Conservation (phyloP, 2,329 filamentous ascomycete genomes). For the Colletotrichum euphorbiae region DNA sequence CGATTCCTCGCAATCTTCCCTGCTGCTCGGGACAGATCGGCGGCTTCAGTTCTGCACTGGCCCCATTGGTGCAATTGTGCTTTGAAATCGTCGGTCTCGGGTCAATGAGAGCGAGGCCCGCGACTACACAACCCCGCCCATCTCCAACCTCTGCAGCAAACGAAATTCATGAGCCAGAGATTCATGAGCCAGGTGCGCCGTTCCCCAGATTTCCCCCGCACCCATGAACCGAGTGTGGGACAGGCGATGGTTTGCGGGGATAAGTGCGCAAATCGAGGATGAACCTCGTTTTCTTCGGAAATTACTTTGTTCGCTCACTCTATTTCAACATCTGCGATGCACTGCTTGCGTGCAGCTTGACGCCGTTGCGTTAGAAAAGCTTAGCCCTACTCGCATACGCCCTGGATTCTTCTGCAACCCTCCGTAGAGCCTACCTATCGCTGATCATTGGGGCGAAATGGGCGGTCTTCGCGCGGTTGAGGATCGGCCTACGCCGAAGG, state of each 20-base stretch:
- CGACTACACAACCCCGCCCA: constrained; percentile 1
- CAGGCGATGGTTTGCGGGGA: constrained; percentile 27
- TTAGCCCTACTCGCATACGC: neutral
- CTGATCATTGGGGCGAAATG: constrained; percentile 41
- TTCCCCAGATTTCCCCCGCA: constrained; percentile 39
- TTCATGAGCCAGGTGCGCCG: neutral
- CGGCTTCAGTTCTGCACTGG: neutral
- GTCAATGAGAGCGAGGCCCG: constrained; percentile 22
- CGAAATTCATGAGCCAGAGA: neutral
- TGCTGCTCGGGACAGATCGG: constrained; percentile 23
- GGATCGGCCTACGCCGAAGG: constrained; percentile 65
- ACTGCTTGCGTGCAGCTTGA: neutral
- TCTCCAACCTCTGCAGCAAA: neutral
- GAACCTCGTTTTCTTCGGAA: constrained; percentile 9
- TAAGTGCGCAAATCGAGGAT: constrained; percentile 32
- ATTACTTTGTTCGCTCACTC: neutral
- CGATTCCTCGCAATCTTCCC: neutral
- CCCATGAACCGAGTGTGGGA: constrained; percentile 20
- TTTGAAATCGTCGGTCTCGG: constrained; percentile 9
- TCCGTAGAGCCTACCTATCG: neutral
- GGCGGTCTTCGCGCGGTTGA: constrained; percentile 60
- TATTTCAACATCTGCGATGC: neutral
- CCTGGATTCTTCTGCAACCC: neutral
- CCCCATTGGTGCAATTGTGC: constrained; percentile 28
- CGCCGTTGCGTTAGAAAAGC: neutral